Conservation (phyloP, 495 filamentous ascomycete species). For the Podospora conica region DNA sequence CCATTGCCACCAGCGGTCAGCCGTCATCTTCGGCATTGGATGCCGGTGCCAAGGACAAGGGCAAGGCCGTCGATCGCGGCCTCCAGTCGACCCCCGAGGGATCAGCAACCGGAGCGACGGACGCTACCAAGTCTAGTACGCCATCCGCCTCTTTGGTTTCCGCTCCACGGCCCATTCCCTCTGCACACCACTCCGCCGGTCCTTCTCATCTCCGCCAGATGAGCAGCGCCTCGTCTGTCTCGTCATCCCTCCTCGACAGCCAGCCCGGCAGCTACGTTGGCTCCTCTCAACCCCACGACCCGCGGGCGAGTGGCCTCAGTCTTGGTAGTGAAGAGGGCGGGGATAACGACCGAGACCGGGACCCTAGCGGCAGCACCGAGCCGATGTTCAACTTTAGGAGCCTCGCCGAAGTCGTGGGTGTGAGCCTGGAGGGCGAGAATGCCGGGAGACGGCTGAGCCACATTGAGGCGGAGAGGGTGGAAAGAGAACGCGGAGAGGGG, state of each 20-base stretch:
- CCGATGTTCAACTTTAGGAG: conserved; percentile 90
- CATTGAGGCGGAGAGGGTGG: conserved; percentile 20
- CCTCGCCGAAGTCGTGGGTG: conserved; percentile 75
- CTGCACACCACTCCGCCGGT: conserved; percentile 39
- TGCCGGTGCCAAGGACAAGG: conserved; percentile 52
- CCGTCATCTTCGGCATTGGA: conserved; percentile 17
- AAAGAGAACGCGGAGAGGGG: neutral
- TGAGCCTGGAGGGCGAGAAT: conserved; percentile 38
- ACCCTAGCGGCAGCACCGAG: conserved; percentile 55
- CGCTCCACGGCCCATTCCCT: conserved; percentile 32
- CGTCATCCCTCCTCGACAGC: conserved; percentile 67
- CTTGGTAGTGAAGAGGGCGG: conserved; percentile 36
- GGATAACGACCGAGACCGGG: conserved; percentile 33
- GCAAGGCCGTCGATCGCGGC: conserved; percentile 70
- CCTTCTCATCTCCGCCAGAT: conserved; percentile 71
- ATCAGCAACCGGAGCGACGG: conserved; percentile 6
- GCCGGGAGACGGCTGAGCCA: conserved; percentile 26
- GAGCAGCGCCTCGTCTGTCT: conserved; percentile 75
- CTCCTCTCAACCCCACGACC: conserved; percentile 40
- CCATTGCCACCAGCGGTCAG: conserved; percentile 20
- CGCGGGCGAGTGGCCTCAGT: conserved; percentile 39
- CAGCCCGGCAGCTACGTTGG: conserved; percentile 47
- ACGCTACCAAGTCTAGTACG: conserved; percentile 9
- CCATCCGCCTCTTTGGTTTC: conserved; percentile 13
- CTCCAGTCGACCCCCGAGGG: conserved; percentile 13